A percentile compares a stretch with the other conserved stretches of the same genome.
Evolutionary conservation across 768 basidiomycete species (phyloP).

Genomic region (Amanita brunnescens): DNA sequence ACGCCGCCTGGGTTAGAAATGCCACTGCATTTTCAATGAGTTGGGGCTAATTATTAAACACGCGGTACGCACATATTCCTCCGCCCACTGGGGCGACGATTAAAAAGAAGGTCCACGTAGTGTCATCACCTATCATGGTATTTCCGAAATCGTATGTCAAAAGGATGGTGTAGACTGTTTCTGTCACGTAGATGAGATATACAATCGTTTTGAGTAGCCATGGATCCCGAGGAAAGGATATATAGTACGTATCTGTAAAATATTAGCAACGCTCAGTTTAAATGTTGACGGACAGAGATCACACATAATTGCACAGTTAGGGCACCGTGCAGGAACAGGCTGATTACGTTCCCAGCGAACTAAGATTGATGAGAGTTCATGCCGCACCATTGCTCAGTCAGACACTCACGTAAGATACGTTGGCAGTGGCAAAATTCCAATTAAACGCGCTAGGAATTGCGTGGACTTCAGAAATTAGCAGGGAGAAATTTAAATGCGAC

Average conservation of each 20-base stretch:
- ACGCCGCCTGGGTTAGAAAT: background rate
- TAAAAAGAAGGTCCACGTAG: too few relatives aligned
- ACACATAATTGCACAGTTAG: slow-evolving; percentile 7
- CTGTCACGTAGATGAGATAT: slow-evolving; percentile 8
- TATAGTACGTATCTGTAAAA: slow-evolving; percentile 11
- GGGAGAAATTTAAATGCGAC: too few relatives aligned
- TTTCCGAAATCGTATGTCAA: background rate
- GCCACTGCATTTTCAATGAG: background rate
- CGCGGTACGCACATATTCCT: background rate
- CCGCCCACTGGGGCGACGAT: background rate
- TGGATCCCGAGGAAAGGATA: slow-evolving; percentile 11
- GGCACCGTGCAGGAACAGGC: background rate
- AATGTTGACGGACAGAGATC: background rate
- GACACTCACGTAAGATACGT: too few relatives aligned
- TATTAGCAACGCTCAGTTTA: background rate
- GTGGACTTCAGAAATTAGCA: too few relatives aligned
- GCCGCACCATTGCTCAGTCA: too few relatives aligned
- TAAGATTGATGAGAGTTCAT: too few relatives aligned
- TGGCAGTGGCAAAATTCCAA: too few relatives aligned
- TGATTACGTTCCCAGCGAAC: background rate
- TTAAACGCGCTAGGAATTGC: too few relatives aligned
- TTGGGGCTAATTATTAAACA: too few relatives aligned
- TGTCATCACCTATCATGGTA: too few relatives aligned
- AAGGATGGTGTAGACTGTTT: slow-evolving; percentile 7
- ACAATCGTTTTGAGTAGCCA: slow-evolving; percentile 8